Base-by-base conservation (phyloP, 2,329 filamentous ascomycete species). In the Sphaceloma murrayae region DNA sequence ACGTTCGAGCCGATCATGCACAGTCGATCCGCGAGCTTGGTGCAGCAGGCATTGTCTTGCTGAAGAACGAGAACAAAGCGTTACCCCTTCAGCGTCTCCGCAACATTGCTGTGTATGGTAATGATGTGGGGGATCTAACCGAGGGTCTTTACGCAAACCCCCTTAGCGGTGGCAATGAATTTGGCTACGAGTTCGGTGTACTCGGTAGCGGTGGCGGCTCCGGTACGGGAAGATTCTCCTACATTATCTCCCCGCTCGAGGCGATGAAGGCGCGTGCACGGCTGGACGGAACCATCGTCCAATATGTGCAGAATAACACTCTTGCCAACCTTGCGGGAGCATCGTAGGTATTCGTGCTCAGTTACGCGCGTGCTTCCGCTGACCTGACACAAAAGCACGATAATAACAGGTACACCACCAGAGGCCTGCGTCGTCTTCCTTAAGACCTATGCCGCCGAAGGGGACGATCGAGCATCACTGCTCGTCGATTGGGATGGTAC, bases 361-460 rank as follows among this genome's bases (percentile, higher is more conserved):
- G n/a, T n/a, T 24, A 11, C 10, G 11, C 11, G 13, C 7, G 5
- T 13, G 4, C 17, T 22, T 11, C 16, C 24, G 13, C 36, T 40
- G 14, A 40, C 24, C 10, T n/a, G 21, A 14, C n/a, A 6, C 24
- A 7, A 9, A 22, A 40, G 36, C 36, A 17, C 44, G 3, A 14
- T 27, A 5, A 46, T 47, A 17, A 21, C 30, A 5, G 45, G 45
- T 11, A 36, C 48, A 2, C 48, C 48, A 22, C 62, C 66, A 5
- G 63, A 68, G 6, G 70, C 75, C 7, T 67, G 52, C 57, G 62
- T 78, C n/a, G 74, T 78, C 21, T 74, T 78, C 58, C 62, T 78
- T 46, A 79, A 78, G 71, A 72, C 56, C 10, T 70, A 60, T 56
- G 67, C 68, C 0, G 57, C 60, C 2, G 69, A 72, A 54, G 66